Evolutionary conservation across 495 filamentous ascomycete species (phyloP), one percentile per base, ranked within the genome.

Genomic region (Penicillium canescens): DNA sequence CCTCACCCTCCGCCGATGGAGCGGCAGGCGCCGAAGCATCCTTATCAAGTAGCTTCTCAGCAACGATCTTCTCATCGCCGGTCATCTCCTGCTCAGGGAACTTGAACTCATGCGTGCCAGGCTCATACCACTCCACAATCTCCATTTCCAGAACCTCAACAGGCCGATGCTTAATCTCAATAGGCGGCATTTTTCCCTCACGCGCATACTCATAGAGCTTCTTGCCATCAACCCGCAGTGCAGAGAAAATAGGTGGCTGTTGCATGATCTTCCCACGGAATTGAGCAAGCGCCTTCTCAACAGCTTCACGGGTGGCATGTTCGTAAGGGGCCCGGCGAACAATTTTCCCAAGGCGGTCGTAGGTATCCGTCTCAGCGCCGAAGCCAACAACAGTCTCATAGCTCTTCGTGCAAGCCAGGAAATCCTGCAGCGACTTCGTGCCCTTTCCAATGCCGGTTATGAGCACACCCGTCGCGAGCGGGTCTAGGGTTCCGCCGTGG

Each of bases 401-500:
- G 2, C 82, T 85, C 75, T 99, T 99, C 21, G 88, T 95, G 72
- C 94, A 96, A 21, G 75, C 76, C 28, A 99, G 72, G 61, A 97
- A 97, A 12, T 80, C 64, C 45, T 82, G 74, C 3, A 99, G 79
- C 5, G 75, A 68, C 68, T 97, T 98, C 11, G 95, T 99, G 12
- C 92, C 95, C 47, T 82, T 84, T 16, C 92, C 93, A 8, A 97
- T 82, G 34, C 92, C 95, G 2, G 90, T 75, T 42, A 97, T 88
- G 46, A 99, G 78, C 10, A 99, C 90, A 21, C 94, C 94, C 1
- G 90, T 96, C 12, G 94, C 94, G 57, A 97, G 81, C 3, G 94
- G 94, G 62, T 99, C 94, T 4, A 99, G 80, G 0, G 94, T 99
- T 31, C 94, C 94, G 33, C 95, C 94, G 73, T 99, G 94, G 16